These are phyloP conservation scores for Macrolepiota fuliginosa DNA, from an alignment of 768 basidiomycete genomes.

Conservation along the genomic window DNA sequence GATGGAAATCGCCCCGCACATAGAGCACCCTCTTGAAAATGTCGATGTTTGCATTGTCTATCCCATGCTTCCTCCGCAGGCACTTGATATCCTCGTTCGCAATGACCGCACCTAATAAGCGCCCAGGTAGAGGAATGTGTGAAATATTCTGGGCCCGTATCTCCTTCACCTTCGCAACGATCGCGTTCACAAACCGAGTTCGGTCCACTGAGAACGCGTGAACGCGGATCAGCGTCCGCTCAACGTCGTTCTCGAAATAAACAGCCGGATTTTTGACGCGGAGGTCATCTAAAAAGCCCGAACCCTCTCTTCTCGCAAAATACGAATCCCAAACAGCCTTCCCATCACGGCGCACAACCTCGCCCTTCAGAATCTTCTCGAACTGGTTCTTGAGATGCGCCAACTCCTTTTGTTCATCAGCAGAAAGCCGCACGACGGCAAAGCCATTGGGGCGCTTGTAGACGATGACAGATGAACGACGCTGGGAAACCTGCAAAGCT, in stretches of 20 bases:
- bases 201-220: slow-evolving; percentile 49
- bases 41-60: slow-evolving; percentile 56
- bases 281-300: slow-evolving; percentile 41
- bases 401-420: slow-evolving; percentile 47
- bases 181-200: slow-evolving; percentile 34
- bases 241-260: slow-evolving; percentile 38
- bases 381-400: slow-evolving; percentile 57
- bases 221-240: slow-evolving; percentile 46
- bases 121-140: slow-evolving; percentile 44
- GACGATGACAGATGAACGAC: slow-evolving; percentile 26
- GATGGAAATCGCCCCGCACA: slow-evolving; percentile 55
- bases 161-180: slow-evolving; percentile 45
- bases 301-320: slow-evolving; percentile 44
- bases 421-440: slow-evolving; percentile 45
- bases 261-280: slow-evolving; percentile 36
- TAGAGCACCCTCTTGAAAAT: slow-evolving; percentile 37
- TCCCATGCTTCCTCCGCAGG: slow-evolving; percentile 50
- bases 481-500: slow-evolving; percentile 37
- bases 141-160: slow-evolving; percentile 41
- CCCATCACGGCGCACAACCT: slow-evolving; percentile 49
- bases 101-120: slow-evolving; percentile 40
- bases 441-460: slow-evolving; percentile 15
- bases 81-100: slow-evolving; percentile 41
- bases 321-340: slow-evolving; percentile 65
- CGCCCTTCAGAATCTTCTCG: slow-evolving; percentile 61